Evolutionary conservation across 345 rosid genomes (phyloP).

Genomic region (Eucalyptus paniculata): DNA sequence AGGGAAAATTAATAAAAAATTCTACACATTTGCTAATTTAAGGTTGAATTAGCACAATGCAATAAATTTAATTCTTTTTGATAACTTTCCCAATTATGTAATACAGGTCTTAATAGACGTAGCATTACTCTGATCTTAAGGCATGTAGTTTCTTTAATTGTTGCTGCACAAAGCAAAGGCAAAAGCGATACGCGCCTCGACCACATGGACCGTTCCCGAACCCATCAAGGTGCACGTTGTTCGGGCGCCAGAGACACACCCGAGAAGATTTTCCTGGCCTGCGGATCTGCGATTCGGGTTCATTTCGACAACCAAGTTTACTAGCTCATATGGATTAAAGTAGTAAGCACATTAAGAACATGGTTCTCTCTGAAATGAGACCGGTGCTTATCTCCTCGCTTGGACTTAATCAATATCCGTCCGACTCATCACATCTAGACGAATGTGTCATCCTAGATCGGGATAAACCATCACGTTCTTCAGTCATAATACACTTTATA

Average conservation of each 20-base stretch:
- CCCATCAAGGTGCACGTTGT: not conserved
- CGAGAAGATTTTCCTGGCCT: not conserved
- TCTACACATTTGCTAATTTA: no score
- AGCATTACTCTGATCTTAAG: not conserved
- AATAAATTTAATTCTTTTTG: no score
- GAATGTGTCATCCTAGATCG: not conserved
- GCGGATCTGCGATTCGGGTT: not conserved
- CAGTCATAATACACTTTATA: not conserved
- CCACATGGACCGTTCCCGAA: not conserved
- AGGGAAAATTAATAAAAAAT: no score
- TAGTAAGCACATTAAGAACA: not conserved
- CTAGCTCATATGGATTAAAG: not conserved
- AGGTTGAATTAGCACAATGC: no score
- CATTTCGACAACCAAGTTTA: not conserved
- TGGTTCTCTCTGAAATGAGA: not conserved
- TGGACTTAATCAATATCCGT: not conserved
- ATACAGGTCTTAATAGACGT: not conserved
- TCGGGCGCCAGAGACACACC: not conserved
- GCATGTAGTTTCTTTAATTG: not conserved
- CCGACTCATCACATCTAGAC: not conserved
- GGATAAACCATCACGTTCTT: not conserved
- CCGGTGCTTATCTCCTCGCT: not conserved
- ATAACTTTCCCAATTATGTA: not conserved
- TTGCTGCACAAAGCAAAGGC: not conserved
- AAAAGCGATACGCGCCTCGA: not conserved